Base-by-base conservation (phyloP, 805 yeast genomes). In the Saccharomycopsis schoenii region DNA sequence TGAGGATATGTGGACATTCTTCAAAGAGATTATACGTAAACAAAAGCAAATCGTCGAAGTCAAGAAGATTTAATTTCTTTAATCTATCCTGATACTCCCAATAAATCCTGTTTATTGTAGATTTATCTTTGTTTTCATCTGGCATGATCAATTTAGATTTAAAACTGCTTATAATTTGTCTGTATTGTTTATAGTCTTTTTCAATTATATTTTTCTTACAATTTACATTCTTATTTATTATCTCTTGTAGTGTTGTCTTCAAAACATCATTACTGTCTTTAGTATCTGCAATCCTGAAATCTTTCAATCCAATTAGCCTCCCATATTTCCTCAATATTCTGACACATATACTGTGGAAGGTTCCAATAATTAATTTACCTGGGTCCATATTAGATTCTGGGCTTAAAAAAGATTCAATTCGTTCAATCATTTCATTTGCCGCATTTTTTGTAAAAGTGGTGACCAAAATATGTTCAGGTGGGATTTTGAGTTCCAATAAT, bases 401-500 rank as follows among this genome's bases (percentile, higher is more conserved):
- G 11, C 82, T 69, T 8, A 83, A 66, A 58, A 80, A 42, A 3
- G 25, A 55, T 0, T 58, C 60, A 19, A 93, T 72, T 51, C 98
- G 76, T 39, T 82, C 86, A 12, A 76, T 73, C 88, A 93, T 85
- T 72, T 93, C 98, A 58, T 77, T 80, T 1, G 97, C 96, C 0
- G 99, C 98, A 67, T 88, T 89, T 67, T 89, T 88, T 12, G 98
- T 93, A 74, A 93, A 93, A 0, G 98, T 92, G 5, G 97, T 89
- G 21, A 92, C 94, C 0, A 93, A 80, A 19, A 94, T 79, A 56
- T 80, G 73, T 40, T 77, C 75, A 0, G 97, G 92, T 1, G 76
- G 74, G 0, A 88, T 71, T 1, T 77, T 72, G 41, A 80, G 76
- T 9, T 78, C 70, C 2, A 81, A 62, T 8, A 92, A 66, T 36